Evolutionary conservation across 495 filamentous ascomycete genomes (phyloP), one percentile per base, ranked within the genome.

Genomic region (Friedmanniomyces simplex): DNA sequence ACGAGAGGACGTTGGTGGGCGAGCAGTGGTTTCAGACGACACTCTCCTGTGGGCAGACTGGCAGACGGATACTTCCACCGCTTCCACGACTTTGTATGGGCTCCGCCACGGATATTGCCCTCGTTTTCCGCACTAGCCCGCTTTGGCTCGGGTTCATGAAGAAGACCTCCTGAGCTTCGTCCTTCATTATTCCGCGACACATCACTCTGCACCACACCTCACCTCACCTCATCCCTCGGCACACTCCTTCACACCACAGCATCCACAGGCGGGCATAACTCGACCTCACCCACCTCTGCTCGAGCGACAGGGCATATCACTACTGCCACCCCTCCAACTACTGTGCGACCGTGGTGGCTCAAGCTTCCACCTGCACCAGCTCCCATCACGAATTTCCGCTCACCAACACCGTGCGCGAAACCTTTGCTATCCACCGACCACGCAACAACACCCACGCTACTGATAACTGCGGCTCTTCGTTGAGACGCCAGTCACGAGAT

Each of bases 401-500:
- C 10, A n/a, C n/a, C n/a, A n/a, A n/a, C 28, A 10, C 10, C 28
- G 28, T 32, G 28, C 28, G 28, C 28, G 28, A 32, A 32, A 10
- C 28, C 28, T 10, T 5, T 50, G 4, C 3, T 24, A 22, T 14
- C 46, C 46, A 50, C 46, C 25, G 16, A 52, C 49, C 2, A 34
- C n/a, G 32, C 32, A 18, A 32, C 10, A n/a, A n/a, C 26, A 52
- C 49, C 12, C 30, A 14, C 49, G 30, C 25, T 20, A 22, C 26
- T 24, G 25, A 52, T 52, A n/a, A 32, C 49, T 10, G 30, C 32
- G 26, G 20, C 49, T 32, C 24, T 18, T 52, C n/a, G 8, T 43
- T 54, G 37, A 54, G 51, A 54, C 25, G n/a, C 24, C 37, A 54
- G 51, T 54, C 51, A 54, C 51, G 51, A 54, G 51, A 52, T 54